Evolutionary conservation across 129 eudicot species (phyloP), one percentile per base, ranked within the genome.

Genomic region (Saussurea involucrata): DNA sequence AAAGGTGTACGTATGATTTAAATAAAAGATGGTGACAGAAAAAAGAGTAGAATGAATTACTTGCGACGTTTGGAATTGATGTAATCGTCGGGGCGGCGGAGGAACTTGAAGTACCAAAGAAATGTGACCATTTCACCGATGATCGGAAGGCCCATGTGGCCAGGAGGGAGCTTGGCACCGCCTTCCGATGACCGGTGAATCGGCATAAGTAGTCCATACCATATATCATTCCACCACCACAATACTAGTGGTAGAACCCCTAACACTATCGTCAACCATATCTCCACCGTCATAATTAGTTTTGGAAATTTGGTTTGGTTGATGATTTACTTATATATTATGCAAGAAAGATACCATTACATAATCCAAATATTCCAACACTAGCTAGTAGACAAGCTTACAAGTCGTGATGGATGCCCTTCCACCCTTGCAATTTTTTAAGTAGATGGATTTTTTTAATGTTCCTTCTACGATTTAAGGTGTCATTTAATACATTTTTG

Each of bases 191-290:
- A 77, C 24, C 74, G 80, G 17, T 74, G 11, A 61, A 42, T 81
- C 40, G 36, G 55, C 13, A 49, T 31, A 49, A 36, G 36, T 17
- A 79, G 21, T 18, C 44, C 68, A 27, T 82, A 85, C 89, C 85
- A 78, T 17, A 80, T 21, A 24, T 89, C 88, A n/a, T 89, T 87
- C 92, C 89, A 89, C 87, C 86, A 80, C 91, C 87, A 85, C 63
- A 86, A 65, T 1, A 85, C 80, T 10, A 77, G 66, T 67, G 78
- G 55, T 13, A 84, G 78, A 40, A 40, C 4, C 2, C 49, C 49
- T 40, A 40, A 40, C 37, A 72, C 72, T 67, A 74, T 57, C 4
- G 72, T 67, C 58, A 75, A 63, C 85, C 81, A 83, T 76, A 83
- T 78, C 32, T 71, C 74, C 27, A 1, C 9, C 24, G 46, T 3